A percentile compares a stretch with the other conserved stretches of the same genome.
phyloP scores from a whole-genome alignment of 2,329 filamentous ascomycete species.

The Neophaeococcomyces aloes region DNA sequence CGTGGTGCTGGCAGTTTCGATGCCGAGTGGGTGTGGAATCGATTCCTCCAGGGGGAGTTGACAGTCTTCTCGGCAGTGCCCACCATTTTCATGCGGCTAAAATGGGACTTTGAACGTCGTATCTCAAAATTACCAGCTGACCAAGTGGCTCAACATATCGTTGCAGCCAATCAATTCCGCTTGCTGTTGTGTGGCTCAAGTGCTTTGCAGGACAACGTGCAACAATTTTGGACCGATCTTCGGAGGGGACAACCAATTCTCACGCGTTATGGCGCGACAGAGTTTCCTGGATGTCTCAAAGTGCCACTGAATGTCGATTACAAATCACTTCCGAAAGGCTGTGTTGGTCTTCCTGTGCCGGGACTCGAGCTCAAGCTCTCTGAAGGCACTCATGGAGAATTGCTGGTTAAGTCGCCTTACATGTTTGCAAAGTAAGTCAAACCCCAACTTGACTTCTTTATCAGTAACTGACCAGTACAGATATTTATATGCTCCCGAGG shows the following conservation, averaged over 20 bases:
- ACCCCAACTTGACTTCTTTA: no score
- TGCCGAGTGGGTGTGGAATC: constrained; percentile 30
- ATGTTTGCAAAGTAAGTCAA: constrained; percentile 35
- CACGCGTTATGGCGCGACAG: constrained; percentile 36
- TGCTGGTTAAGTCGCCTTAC: constrained; percentile 32
- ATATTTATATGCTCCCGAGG: constrained; percentile 27
- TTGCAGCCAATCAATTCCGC: constrained; percentile 27
- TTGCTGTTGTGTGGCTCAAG: constrained; percentile 31
- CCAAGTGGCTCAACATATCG: constrained; percentile 29
- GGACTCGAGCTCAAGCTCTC: constrained; percentile 34
- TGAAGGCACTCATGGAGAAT: constrained; percentile 39
- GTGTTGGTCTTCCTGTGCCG: constrained; percentile 28
- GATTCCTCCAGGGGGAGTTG: constrained; percentile 27
- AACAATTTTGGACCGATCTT: constrained; percentile 40
- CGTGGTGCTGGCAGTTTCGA: constrained; percentile 32
- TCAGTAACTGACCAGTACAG: no score
- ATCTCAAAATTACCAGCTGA: constrained; percentile 14
- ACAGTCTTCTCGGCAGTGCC: constrained; percentile 34
- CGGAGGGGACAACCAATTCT: constrained; percentile 32
- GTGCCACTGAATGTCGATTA: constrained; percentile 27
- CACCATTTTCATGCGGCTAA: constrained; percentile 35
- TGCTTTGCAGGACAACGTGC: constrained; percentile 40
- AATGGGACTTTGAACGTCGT: constrained; percentile 24
- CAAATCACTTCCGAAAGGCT: constrained; percentile 21
- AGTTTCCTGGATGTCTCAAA: constrained; percentile 36